A percentile compares a stretch with the other conserved stretches of the same genome.
phyloP scores from a whole-genome alignment of 208 protist species.

The Wallacemonas sp. region DNA sequence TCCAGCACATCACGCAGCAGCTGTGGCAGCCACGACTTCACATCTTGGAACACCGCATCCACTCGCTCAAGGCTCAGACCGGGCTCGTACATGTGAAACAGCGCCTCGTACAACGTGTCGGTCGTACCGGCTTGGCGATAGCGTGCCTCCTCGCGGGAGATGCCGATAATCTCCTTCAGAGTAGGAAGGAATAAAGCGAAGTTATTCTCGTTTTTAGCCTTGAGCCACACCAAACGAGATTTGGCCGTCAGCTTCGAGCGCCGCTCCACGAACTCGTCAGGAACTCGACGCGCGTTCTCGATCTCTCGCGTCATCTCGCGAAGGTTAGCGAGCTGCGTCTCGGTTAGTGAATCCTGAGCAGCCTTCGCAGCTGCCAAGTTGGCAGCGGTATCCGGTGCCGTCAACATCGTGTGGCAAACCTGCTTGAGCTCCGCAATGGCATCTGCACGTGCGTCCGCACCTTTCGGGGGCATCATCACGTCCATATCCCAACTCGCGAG shows the following conservation, averaged over 20 bases:
- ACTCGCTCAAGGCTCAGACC: slow-evolving; percentile 37
- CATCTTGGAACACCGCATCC: slow-evolving; percentile 42
- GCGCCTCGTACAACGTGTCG: slow-evolving; percentile 43
- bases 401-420: slow-evolving; percentile 32
- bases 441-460: slow-evolving; percentile 22
- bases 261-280: slow-evolving; percentile 31
- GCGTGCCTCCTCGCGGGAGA: slow-evolving; percentile 32
- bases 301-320: slow-evolving; percentile 31
- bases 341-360: slow-evolving; percentile 19
- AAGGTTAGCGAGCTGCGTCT: slow-evolving; percentile 37
- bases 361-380: slow-evolving; percentile 26
- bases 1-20: slow-evolving; percentile 40
- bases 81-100: slow-evolving; percentile 61
- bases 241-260: slow-evolving; percentile 30
- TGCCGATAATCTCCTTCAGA: slow-evolving; percentile 39
- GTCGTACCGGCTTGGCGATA: slow-evolving; percentile 27
- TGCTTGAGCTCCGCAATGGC: slow-evolving; percentile 33
- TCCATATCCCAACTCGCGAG: slow-evolving; percentile 46
- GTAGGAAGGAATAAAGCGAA: slow-evolving; percentile 32
- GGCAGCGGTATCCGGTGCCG: slow-evolving; percentile 1
- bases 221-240: slow-evolving; percentile 30
- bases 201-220: slow-evolving; percentile 38
- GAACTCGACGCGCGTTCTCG: slow-evolving; percentile 23
- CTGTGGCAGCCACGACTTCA: slow-evolving; percentile 49
- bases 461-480: slow-evolving; percentile 48